Base-by-base conservation (phyloP, 202 grass and related monocot genomes). In the Bolboschoenoplectus hybrid region DNA sequence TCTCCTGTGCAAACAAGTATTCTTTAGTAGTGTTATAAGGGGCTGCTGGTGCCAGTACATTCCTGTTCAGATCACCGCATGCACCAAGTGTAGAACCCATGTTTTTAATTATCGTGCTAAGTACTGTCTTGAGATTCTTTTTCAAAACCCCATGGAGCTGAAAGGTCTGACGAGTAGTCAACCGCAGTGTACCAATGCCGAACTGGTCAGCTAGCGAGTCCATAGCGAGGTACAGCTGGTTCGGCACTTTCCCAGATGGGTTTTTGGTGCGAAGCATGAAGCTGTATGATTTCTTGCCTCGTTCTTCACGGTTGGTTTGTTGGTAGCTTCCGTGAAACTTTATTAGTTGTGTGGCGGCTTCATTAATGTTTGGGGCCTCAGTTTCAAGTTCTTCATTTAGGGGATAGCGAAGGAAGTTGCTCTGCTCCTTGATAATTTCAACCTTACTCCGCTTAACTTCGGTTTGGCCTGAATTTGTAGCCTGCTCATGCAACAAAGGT, bases 231-330 rank as follows among this genome's bases (percentile, higher is more conserved):
- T 97, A 97, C 55, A 92, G 91, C 63, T 91, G 88, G 85, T 97
- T 97, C 0, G 92, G 82, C 68, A 97, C 94, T 84, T 94, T 97
- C 19, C 94, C 94, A 73, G 74, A 97, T 35, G 94, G 92, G 62
- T 97, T 97, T 85, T 97, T 97, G n/a, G 94, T 97, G 9, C 94
- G 90, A 66, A 97, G 92, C 94, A 97, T 97, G 64, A 97, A 97
- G 0, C 89, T 91, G 89, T 97, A 97, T 49, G 91, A 91, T 89
- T 94, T 97, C 32, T 92, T 86, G 44, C 92, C 90, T 0, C 94
- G 94, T 5, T 89, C 90, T 67, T 91, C 94, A 19, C 94, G 88
- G 57, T 97, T 76, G 16, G 82, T 94, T 67, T 97, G 94, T 58
- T 97, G 94, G 47, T 97, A 97, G 78, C 94, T 97, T 4, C 94